Conservation (phyloP, 371 early-diverging fungal species). For the Lichtheimia ramosa region DNA sequence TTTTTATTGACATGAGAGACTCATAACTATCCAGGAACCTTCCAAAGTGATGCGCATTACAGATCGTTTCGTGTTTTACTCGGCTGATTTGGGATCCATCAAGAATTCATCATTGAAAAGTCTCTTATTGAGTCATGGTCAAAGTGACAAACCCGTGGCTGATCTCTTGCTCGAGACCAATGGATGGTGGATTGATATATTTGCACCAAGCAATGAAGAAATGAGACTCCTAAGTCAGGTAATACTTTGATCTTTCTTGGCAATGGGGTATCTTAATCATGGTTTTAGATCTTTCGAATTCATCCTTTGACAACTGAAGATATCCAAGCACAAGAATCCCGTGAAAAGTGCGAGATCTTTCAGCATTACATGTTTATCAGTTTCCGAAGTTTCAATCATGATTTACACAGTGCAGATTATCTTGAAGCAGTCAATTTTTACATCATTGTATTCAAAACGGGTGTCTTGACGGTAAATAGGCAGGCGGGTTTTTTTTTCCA, state of each 20-base stretch:
- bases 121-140: constrained; percentile 24
- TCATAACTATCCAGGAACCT: constrained; percentile 24
- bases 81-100: constrained; percentile 50
- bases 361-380: constrained; percentile 90
- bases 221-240: constrained; percentile 73
- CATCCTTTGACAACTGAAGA: constrained; percentile 94
- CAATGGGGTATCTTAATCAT: too few species aligned
- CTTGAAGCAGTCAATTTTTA: constrained; percentile 83
- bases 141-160: constrained; percentile 19
- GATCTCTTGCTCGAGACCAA: constrained; percentile 43
- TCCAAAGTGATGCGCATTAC: constrained; percentile 20
- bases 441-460: constrained; percentile 74
- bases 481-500: not conserved
- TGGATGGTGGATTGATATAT: constrained; percentile 89
- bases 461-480: constrained; percentile 56
- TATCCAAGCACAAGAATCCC: constrained; percentile 85
- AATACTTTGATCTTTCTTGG: constrained; percentile 1
- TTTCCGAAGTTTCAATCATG: constrained; percentile 76
- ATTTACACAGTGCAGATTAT: constrained; percentile 69
- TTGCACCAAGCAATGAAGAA: constrained; percentile 78
- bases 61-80: constrained; percentile 60
- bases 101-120: constrained; percentile 50
- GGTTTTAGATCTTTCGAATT: constrained; percentile 58
- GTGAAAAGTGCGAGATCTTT: constrained; percentile 94
- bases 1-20: not conserved